Evolutionary conservation across 169 alveolate species (phyloP).

Genomic region (Fabrea salina): DNA sequence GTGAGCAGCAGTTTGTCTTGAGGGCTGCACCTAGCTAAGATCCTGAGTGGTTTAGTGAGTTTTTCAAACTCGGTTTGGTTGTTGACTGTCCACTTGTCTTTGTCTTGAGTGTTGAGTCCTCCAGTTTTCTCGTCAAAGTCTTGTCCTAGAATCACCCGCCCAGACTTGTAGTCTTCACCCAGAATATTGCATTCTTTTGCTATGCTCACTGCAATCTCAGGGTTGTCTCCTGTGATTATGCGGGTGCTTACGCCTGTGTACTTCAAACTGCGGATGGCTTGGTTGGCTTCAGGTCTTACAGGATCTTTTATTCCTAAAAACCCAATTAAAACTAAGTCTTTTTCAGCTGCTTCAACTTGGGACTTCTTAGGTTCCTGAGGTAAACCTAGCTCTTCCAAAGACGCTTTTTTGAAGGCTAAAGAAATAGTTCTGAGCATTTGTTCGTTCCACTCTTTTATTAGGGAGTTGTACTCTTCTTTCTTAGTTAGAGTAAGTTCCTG

Average conservation of each 20-base stretch:
- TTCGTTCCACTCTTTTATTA: slow-evolving; percentile 48
- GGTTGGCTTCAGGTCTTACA: slow-evolving; percentile 85
- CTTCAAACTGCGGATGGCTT: slow-evolving; percentile 68
- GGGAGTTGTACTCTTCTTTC: slow-evolving; percentile 29
- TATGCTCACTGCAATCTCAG: slow-evolving; percentile 81
- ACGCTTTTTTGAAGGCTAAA: slow-evolving; percentile 44
- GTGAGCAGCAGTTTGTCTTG: slow-evolving; percentile 81
- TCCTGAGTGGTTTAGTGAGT: slow-evolving; percentile 62
- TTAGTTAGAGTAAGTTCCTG: slow-evolving; percentile 6
- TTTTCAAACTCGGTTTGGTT: slow-evolving; percentile 58
- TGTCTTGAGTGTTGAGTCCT: neutral
- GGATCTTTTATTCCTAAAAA: slow-evolving; percentile 85
- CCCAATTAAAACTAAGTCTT: slow-evolving; percentile 72
- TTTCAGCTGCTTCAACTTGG: neutral
- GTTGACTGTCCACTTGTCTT: neutral
- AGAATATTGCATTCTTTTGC: slow-evolving; percentile 83
- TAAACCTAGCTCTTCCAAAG: neutral
- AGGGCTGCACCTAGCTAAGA: slow-evolving; percentile 90
- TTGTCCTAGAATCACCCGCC: slow-evolving; percentile 7
- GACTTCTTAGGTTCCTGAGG: too few species aligned
- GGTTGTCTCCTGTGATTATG: slow-evolving; percentile 91
- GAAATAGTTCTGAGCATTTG: slow-evolving; percentile 71
- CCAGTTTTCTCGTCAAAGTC: slow-evolving; percentile 50
- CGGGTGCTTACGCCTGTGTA: slow-evolving; percentile 87
- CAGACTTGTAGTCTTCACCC: slow-evolving; percentile 41